Percentiles rank a stretch among this genome's conserved stretches.
Evolutionary conservation across 1,284 basidiomycete genomes (phyloP).

Genomic region (Ceratobasidium sp.): DNA sequence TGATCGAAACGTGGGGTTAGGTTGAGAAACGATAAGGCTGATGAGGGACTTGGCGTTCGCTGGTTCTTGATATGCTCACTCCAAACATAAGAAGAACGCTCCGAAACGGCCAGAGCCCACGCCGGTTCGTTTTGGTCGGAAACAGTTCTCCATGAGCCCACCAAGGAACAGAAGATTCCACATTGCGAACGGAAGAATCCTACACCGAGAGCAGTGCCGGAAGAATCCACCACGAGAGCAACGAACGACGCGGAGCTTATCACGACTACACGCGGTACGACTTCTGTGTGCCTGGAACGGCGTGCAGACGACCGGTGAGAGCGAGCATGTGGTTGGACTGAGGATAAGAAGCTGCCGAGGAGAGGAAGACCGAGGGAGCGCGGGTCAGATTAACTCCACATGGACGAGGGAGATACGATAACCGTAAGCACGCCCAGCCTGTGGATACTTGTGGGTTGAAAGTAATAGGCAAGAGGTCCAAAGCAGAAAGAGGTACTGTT

Average conservation of each 20-base stretch:
- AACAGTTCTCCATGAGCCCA: too few relatives aligned
- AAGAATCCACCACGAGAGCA: neutral
- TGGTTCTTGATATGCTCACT: too few relatives aligned
- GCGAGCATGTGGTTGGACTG: conserved; percentile 10
- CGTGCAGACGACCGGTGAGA: conserved; percentile 29
- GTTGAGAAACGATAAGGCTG: neutral
- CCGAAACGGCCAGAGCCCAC: too few relatives aligned
- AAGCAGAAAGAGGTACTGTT: too few relatives aligned
- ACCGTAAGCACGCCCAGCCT: neutral
- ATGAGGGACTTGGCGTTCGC: neutral
- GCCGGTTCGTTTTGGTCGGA: too few relatives aligned
- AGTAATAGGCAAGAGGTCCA: neutral
- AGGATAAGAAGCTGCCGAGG: neutral
- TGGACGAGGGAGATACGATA: neutral
- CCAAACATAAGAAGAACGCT: too few relatives aligned
- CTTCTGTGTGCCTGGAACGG: conserved; percentile 7
- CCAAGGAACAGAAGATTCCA: too few relatives aligned
- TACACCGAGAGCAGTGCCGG: too few relatives aligned
- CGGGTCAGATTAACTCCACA: conserved; percentile 27
- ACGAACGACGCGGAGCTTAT: conserved; percentile 10
- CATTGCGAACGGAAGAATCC: too few relatives aligned
- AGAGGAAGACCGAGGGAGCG: conserved; percentile 3
- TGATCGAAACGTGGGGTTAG: conserved; percentile 1
- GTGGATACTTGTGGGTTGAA: neutral
- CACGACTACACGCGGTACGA: conserved; percentile 4